Conservation (phyloP, 805 yeast genomes). For the Kuraishia floccosa region DNA sequence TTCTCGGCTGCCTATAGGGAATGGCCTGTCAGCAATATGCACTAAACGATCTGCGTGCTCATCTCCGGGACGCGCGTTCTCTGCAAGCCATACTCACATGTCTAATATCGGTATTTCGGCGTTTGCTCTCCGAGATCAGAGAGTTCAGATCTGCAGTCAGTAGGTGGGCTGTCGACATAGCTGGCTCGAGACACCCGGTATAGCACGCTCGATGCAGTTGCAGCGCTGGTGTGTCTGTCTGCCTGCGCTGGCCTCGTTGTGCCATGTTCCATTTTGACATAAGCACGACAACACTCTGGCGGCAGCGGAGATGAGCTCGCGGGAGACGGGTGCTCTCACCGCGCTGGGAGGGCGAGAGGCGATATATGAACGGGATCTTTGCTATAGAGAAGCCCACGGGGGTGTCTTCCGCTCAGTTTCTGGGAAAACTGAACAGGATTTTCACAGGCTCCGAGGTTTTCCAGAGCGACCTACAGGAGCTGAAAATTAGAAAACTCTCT, state of each 20-base stretch:
- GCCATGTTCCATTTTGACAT: no score
- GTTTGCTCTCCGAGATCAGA: conserved; percentile 57
- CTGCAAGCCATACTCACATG: conserved; percentile 24
- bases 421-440: conserved; percentile 51
- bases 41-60: no score
- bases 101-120: conserved; percentile 61
- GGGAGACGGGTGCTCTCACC: no score
- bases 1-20: conserved; percentile 28
- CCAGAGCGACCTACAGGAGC: conserved; percentile 36
- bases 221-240: no score
- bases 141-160: conserved; percentile 46
- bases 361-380: conserved; percentile 77
- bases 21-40: no score
- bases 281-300: no score
- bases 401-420: conserved; percentile 63
- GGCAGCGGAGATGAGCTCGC: no score
- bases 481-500: conserved; percentile 34
- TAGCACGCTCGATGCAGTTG: no score
- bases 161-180: conserved; percentile 34
- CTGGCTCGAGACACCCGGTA: neutral
- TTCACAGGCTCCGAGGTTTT: conserved; percentile 53
- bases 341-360: no score
- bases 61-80: neutral
- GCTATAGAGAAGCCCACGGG: conserved; percentile 90
- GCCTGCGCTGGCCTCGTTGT: no score